Evolutionary conservation across 1,284 basidiomycete genomes (phyloP), one percentile per base, ranked within the genome.

Genomic region (Acaromyces ingoldii): DNA sequence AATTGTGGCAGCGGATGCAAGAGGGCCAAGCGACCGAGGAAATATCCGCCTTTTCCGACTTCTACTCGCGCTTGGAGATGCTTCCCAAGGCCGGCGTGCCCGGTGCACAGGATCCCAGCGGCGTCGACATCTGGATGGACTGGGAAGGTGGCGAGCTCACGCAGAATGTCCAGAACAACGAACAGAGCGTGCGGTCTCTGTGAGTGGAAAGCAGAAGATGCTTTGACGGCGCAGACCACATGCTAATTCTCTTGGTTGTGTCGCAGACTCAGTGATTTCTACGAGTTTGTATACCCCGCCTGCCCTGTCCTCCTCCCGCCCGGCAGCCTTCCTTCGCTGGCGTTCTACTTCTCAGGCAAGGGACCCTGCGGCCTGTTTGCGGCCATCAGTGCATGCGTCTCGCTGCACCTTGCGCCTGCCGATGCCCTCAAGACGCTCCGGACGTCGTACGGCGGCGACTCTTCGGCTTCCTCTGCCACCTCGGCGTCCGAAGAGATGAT

Each of bases 281-380:
- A 63, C 49, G 61, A 70, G 58, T 58, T 62, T 21, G 67, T 70
- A 24, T 70, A 70, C 34, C 63, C 67, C 1, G 58, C 60, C 3
- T 61, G 60, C 22, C 65, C 67, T 7, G 65, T 70, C 30, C 59
- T 70, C 51, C 46, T 65, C 28, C 61, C 65, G 3, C 63, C 67
- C 2, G 63, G 57, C 9, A 64, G 63, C 30, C 61, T 70, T 5
- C 67, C 67, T 13, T 67, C 67, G 29, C 44, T 67, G 13, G 65
- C 67, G 7, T 70, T 70, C 47, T 63, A 65, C 31, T 53, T 67
- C 26, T 65, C 65, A 43, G 67, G 65, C 33, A 61, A 65, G 31
- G 61, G 65, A 19, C 67, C 67, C 1, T 65, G 60, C 4, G 65
- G 65, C 6, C 58, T 70, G n/a, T 52, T 63, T 9, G 60, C 67